phyloP scores from a whole-genome alignment of 2,329 filamentous ascomycete species.

The Aspergillus terreus region DNA sequence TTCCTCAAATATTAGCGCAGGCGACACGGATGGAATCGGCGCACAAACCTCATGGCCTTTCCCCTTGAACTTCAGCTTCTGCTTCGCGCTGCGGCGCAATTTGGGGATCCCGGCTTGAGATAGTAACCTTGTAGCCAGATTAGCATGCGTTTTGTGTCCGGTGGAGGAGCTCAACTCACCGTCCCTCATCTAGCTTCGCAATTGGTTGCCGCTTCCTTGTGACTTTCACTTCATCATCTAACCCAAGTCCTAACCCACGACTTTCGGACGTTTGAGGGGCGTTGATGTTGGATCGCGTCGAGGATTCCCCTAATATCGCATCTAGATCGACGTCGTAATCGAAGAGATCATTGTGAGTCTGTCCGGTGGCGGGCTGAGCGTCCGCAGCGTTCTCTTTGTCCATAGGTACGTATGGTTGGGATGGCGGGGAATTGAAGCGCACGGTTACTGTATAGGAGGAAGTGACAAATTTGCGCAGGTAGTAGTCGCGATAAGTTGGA shows the following conservation, averaged over 20 bases:
- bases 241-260: slow-evolving; percentile 59
- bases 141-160: background rate
- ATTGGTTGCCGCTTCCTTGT: slow-evolving; percentile 71
- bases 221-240: slow-evolving; percentile 83
- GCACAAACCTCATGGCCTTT: slow-evolving; percentile 79
- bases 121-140: slow-evolving; percentile 58
- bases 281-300: slow-evolving; percentile 17
- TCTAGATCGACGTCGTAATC: slow-evolving; percentile 66
- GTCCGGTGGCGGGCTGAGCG: slow-evolving; percentile 17
- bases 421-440: no score
- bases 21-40: background rate
- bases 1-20: background rate
- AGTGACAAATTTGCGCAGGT: no score
- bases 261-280: slow-evolving; percentile 16
- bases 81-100: slow-evolving; percentile 66
- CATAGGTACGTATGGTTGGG: no score
- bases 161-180: slow-evolving; percentile 44
- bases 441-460: no score
- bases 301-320: slow-evolving; percentile 45
- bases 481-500: no score
- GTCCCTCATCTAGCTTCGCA: slow-evolving; percentile 81
- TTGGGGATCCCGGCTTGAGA: slow-evolving; percentile 80
- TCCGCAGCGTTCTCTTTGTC: background rate
- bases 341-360: slow-evolving; percentile 63
- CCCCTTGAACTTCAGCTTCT: slow-evolving; percentile 75